Percentiles rank a stretch among this genome's conserved stretches.
phyloP scores from a whole-genome alignment of 306 rosid genomes.

The Lagenaria siceraria region DNA sequence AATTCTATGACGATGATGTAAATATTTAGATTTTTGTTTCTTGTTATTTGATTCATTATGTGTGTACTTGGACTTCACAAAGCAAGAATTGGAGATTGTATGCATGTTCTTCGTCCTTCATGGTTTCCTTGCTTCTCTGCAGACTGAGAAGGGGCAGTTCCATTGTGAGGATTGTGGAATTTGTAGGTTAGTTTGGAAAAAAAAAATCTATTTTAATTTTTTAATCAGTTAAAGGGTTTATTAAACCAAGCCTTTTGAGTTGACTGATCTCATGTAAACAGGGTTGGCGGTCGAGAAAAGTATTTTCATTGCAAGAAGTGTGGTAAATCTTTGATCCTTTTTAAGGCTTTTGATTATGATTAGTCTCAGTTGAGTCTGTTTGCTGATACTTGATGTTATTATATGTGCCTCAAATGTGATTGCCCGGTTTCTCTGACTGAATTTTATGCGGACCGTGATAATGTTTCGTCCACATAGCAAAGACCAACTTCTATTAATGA shows the following conservation, averaged over 20 bases:
- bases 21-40: slow-evolving; percentile 10
- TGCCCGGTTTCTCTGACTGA: neutral
- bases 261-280: slow-evolving; percentile 22
- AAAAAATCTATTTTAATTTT: neutral
- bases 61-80: neutral
- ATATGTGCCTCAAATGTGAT: neutral
- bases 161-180: slow-evolving; percentile 96
- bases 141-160: slow-evolving; percentile 65
- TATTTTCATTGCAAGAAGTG: slow-evolving; percentile 89
- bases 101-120: neutral
- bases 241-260: slow-evolving; percentile 13
- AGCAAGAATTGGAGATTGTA: neutral
- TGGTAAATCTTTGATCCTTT: slow-evolving; percentile 36
- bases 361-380: neutral
- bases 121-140: slow-evolving; percentile 15
- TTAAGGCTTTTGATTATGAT: neutral
- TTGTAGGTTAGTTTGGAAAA: slow-evolving; percentile 51
- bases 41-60: neutral
- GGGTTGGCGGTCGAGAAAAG: slow-evolving; percentile 78
- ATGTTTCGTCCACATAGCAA: neutral
- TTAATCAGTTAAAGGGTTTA: slow-evolving; percentile 6
- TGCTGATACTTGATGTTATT: neutral
- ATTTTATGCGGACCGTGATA: neutral
- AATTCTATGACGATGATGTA: slow-evolving; percentile 90
- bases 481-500: neutral